Percentiles rank a stretch among this genome's conserved stretches.
phyloP scores from a whole-genome alignment of 208 protist species.

The Naegleria lovaniensis region DNA sequence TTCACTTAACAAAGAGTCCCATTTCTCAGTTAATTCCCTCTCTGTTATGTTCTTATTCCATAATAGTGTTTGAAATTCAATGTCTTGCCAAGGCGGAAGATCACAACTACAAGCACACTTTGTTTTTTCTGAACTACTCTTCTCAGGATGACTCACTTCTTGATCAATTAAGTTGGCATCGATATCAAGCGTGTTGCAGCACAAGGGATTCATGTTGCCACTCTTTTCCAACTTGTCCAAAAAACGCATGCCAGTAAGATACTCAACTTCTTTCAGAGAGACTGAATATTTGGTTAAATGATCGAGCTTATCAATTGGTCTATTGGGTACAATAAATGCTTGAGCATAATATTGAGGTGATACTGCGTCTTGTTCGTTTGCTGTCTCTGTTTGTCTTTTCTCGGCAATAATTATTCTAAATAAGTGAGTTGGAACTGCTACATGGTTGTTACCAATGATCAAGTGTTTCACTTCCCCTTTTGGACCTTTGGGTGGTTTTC shows the following conservation, averaged over 20 bases:
- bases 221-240: not conserved
- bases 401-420: conserved; percentile 5
- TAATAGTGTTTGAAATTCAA: not conserved
- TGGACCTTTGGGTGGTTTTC: too few species aligned
- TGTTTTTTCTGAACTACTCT: not conserved
- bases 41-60: not conserved
- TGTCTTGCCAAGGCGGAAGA: not conserved
- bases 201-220: not conserved
- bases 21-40: not conserved
- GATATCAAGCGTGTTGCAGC: not conserved
- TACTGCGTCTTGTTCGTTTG: too few species aligned
- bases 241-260: not conserved
- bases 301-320: not conserved
- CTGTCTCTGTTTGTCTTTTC: not conserved
- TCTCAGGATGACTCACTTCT: not conserved
- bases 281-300: not conserved
- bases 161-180: not conserved
- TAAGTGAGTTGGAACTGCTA: not conserved
- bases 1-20: not conserved
- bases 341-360: not conserved
- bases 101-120: not conserved
- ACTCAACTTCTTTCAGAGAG: not conserved
- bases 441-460: not conserved
- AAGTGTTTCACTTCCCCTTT: not conserved
- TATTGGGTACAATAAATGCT: not conserved